Evolutionary conservation across 1,139 yeast genomes (phyloP), one percentile per base, ranked within the genome.

Genomic region (Hyphopichia pseudoburtonii): DNA sequence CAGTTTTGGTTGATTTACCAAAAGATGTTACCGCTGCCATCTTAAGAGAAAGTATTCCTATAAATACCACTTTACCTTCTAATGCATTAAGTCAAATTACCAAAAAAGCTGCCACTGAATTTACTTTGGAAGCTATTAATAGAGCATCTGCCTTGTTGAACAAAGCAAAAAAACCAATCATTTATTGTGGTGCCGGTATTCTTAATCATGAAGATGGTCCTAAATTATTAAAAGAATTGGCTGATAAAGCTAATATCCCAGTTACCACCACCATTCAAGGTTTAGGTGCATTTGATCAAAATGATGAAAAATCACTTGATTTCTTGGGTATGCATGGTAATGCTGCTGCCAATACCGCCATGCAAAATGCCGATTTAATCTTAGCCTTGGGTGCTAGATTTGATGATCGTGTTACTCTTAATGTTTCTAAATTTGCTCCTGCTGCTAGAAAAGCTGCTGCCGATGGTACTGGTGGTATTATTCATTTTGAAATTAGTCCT

Each of bases 311-410:
- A 65, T 82, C 97, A 22, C 70, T 92, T 48, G 96, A 90, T 64
- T 87, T 92, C 94, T 77, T 92, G 51, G 98, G 98, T 55, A 92
- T 92, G 98, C 98, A 92, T 65, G 98, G 98, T 48, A 77, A 82
- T 44, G 97, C 92, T 33, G 90, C 90, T 52, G 98, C 98, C 50
- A 92, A 92, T 72, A 64, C 86, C 53, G 95, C 97, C 33, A 84
- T 92, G 53, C 98, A 92, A 70, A 75, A 79, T 42, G 96, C 98
- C 30, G 98, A 92, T 65, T 71, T 92, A 54, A 87, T 92, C 57
- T 70, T 92, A 50, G 97, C 97, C 17, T 75, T 92, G 35, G 98
- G 98, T 59, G 96, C 97, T 30, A 80, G 98, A 62, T 92, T 92
- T 56, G 98, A 92, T 65, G 98, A 92, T 70, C 89, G 98, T 73